phyloP scores from a whole-genome alignment of 345 rosid genomes.

The Ceriops decandra region DNA sequence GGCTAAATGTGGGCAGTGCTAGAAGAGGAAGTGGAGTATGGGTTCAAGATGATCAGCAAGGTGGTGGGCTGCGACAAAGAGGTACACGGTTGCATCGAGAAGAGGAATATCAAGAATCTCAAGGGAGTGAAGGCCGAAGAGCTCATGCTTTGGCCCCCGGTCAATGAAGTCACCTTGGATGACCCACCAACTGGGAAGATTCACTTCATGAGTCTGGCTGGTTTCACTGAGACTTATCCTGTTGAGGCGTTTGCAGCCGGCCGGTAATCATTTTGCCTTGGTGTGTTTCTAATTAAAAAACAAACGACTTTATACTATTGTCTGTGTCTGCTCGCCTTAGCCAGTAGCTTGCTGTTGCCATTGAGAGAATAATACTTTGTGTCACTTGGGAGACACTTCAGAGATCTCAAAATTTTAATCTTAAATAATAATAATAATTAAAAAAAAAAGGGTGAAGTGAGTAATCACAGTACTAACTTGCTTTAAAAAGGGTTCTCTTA shows the following conservation, averaged over 20 bases:
- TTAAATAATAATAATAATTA: no score
- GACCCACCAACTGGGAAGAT: constrained; percentile 47
- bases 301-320: no score
- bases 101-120: constrained; percentile 45
- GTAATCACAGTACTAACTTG: no score
- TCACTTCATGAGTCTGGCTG: constrained; percentile 53
- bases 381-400: no score
- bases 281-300: no score
- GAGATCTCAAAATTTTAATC: no score
- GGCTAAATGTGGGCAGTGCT: constrained; percentile 61
- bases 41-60: constrained; percentile 46
- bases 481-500: no score
- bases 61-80: constrained; percentile 41
- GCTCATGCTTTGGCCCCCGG: constrained; percentile 50
- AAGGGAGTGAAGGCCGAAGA: constrained; percentile 62
- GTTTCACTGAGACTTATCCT: constrained; percentile 51
- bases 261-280: constrained; percentile 17
- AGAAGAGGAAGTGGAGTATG: constrained; percentile 48
- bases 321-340: no score
- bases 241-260: constrained; percentile 50
- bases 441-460: no score
- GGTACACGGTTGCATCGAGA: constrained; percentile 37
- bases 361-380: no score
- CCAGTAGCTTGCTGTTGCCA: no score
- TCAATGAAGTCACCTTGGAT: constrained; percentile 35